Percentiles rank a stretch among this genome's conserved stretches.
Evolutionary conservation across 192 early-diverging fungal genomes (phyloP).

Genomic region (Irineochytrium annulatum): DNA sequence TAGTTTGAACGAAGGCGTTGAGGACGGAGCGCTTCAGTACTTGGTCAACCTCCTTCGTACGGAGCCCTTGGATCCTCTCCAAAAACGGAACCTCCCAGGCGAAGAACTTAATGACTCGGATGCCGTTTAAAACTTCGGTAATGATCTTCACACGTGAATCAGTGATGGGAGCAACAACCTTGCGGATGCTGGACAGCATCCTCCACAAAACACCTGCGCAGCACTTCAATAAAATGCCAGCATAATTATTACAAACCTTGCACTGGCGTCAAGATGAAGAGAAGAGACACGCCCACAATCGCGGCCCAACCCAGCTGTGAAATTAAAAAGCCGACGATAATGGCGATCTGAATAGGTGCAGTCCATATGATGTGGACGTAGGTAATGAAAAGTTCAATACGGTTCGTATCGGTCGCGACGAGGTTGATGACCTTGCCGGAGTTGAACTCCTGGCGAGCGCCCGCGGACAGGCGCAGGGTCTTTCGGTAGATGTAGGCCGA

Average conservation of each 20-base stretch:
- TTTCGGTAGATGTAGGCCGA: conserved; percentile 56
- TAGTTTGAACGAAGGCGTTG: conserved; percentile 41
- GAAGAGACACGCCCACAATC: conserved; percentile 11
- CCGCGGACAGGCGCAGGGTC: conserved; percentile 43
- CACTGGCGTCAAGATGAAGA: neutral
- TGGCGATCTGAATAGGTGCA: conserved; percentile 38
- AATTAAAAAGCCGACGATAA: conserved; percentile 40
- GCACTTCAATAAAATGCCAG: conserved; percentile 42
- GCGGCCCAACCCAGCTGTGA: conserved; percentile 25
- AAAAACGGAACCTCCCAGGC: conserved; percentile 67
- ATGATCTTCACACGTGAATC: conserved; percentile 70
- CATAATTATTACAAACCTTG: conserved; percentile 4
- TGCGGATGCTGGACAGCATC: conserved; percentile 34
- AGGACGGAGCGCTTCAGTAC: conserved; percentile 26
- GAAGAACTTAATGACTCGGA: conserved; percentile 74
- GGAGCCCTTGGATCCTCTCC: conserved; percentile 54
- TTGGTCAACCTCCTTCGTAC: conserved; percentile 37
- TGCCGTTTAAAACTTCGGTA: conserved; percentile 65
- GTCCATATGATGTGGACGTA: conserved; percentile 39
- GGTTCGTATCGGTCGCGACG: conserved; percentile 12
- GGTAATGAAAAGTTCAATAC: conserved; percentile 11
- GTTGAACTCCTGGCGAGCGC: conserved; percentile 48
- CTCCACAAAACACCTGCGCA: conserved; percentile 36
- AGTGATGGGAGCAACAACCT: conserved; percentile 53
- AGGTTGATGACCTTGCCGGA: conserved; percentile 48